Evolutionary conservation across 768 basidiomycete genomes (phyloP).

Genomic region (Xanthoconium purpureum): DNA sequence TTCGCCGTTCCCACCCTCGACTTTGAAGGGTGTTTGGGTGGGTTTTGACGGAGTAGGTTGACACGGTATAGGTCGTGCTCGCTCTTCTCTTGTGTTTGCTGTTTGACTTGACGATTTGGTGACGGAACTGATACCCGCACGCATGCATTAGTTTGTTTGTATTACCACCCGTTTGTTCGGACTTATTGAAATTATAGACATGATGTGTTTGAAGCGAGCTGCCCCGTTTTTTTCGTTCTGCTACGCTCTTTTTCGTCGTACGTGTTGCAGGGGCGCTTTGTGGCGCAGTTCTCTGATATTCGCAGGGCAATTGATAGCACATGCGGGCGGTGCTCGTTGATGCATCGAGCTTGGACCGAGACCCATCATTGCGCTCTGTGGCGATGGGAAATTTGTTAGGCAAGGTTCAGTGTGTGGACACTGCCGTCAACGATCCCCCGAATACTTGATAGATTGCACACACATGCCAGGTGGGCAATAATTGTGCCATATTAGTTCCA

Average conservation of each 20-base stretch:
- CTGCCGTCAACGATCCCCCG: constrained; percentile 10
- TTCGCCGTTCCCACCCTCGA: constrained; percentile 28
- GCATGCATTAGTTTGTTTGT: constrained; percentile 20
- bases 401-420: not conserved
- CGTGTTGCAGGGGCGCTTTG: not conserved
- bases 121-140: constrained; percentile 28
- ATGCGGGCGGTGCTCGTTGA: not conserved
- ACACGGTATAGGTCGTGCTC: constrained; percentile 10
- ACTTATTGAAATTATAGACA: constrained; percentile 9
- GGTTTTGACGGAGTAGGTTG: constrained; percentile 32
- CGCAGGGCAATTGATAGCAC: not conserved
- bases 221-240: not conserved
- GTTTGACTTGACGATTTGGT: constrained; percentile 9
- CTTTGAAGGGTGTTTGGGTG: constrained; percentile 43
- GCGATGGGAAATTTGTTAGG: constrained; percentile 2
- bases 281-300: not conserved
- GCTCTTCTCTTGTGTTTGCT: not conserved
- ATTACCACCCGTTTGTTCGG: constrained; percentile 15
- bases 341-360: not conserved
- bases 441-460: not conserved
- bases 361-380: not conserved
- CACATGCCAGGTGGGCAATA: not conserved
- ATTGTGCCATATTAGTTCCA: not conserved
- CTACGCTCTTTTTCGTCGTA: not conserved
- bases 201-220: not conserved